Evolutionary conservation across 768 basidiomycete species (phyloP).

Genomic region (Suillus lakei): DNA sequence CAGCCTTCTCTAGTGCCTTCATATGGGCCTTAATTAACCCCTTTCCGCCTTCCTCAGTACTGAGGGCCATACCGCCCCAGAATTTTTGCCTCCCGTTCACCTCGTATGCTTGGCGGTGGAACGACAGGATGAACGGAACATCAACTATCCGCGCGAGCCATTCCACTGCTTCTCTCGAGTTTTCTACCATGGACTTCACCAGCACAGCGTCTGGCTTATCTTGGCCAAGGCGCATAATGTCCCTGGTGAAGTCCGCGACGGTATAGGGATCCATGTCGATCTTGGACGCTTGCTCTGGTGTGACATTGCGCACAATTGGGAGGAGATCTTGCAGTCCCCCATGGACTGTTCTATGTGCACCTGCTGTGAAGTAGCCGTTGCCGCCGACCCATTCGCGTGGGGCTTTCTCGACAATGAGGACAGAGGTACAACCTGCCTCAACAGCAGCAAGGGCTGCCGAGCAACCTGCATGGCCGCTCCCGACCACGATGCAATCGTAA

Average conservation of each 20-base stretch:
- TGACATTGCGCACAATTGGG: slow-evolving; percentile 53
- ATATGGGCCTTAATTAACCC: slow-evolving; percentile 65
- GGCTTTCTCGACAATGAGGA: slow-evolving; percentile 70
- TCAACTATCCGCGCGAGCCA: slow-evolving; percentile 60
- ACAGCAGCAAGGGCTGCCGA: slow-evolving; percentile 65
- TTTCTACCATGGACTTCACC: slow-evolving; percentile 55
- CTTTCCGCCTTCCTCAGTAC: slow-evolving; percentile 69
- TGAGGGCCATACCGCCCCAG: slow-evolving; percentile 72
- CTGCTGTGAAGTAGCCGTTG: slow-evolving; percentile 76
- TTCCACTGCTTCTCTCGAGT: slow-evolving; percentile 56
- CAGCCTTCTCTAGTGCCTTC: slow-evolving; percentile 49
- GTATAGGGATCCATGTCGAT: slow-evolving; percentile 69
- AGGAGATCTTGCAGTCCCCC: slow-evolving; percentile 63
- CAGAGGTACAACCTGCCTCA: slow-evolving; percentile 62
- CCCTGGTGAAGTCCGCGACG: slow-evolving; percentile 53
- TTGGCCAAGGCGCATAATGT: slow-evolving; percentile 64
- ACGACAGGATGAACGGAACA: slow-evolving; percentile 61
- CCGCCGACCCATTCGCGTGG: slow-evolving; percentile 68
- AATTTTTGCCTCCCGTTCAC: slow-evolving; percentile 66
- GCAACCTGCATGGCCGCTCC: slow-evolving; percentile 70
- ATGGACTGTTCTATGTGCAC: slow-evolving; percentile 69
- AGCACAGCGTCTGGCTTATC: slow-evolving; percentile 53
- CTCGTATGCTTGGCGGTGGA: slow-evolving; percentile 71
- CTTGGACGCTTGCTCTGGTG: slow-evolving; percentile 43
- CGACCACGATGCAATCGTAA: slow-evolving; percentile 65